Percentiles rank a stretch among this genome's conserved stretches.
Conservation (phyloP, 2,329 filamentous ascomycete genomes). For the Sclerotinia borealis region DNA sequence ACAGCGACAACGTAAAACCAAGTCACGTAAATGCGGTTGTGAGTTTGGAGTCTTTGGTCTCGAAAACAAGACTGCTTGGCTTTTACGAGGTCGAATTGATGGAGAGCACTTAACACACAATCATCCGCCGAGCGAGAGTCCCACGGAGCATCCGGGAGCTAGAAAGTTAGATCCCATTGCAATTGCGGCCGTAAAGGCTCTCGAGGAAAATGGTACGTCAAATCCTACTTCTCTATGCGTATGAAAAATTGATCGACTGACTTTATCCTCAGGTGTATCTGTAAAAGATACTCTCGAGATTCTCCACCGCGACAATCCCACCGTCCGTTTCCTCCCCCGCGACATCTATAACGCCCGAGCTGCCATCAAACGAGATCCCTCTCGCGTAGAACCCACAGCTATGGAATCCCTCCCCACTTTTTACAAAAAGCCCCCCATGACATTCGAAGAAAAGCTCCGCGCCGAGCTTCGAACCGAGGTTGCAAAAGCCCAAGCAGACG, state of each 20-base stretch:
- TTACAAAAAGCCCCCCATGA: constrained; percentile 59
- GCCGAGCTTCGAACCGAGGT: constrained; percentile 56
- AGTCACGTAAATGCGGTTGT: constrained; percentile 63
- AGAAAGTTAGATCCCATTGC: constrained; percentile 62
- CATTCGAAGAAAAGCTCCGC: constrained; percentile 57
- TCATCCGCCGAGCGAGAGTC: constrained; percentile 60
- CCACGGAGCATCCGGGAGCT: constrained; percentile 59
- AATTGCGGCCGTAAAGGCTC: constrained; percentile 59
- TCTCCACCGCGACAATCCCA: constrained; percentile 56
- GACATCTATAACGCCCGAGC: constrained; percentile 64
- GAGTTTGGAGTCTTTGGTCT: constrained; percentile 66
- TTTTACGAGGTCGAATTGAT: constrained; percentile 58
- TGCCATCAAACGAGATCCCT: constrained; percentile 59
- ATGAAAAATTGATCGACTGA: constrained; percentile 28
- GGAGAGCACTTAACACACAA: constrained; percentile 54
- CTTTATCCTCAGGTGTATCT: constrained; percentile 50
- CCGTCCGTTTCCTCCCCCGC: constrained; percentile 55
- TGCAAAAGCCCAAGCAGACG: constrained; percentile 50
- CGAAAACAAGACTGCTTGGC: constrained; percentile 62
- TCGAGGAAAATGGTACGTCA: constrained; percentile 58
- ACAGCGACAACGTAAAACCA: constrained; percentile 52
- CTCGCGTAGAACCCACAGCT: constrained; percentile 54
- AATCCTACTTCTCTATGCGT: neutral
- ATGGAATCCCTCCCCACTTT: constrained; percentile 55
- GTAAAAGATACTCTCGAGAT: constrained; percentile 62